These are phyloP conservation scores for Penicillium janthinellum DNA, from an alignment of 2,329 filamentous ascomycete species.

Conservation along the genomic window DNA sequence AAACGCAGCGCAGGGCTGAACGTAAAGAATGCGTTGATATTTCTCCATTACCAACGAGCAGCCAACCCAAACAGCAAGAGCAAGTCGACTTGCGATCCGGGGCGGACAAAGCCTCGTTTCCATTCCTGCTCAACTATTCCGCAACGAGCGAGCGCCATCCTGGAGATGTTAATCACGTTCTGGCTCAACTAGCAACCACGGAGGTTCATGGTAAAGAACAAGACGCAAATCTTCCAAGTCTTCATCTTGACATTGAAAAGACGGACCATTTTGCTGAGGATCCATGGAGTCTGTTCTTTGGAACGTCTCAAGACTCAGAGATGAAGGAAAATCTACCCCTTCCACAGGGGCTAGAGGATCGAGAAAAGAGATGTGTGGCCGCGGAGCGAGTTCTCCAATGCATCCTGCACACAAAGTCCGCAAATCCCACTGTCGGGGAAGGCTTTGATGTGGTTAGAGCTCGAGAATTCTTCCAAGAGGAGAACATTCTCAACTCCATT, in stretches of 20 bases:
- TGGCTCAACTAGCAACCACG: conserved; percentile 12
- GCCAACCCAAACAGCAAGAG: not conserved
- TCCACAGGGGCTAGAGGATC: conserved; percentile 8
- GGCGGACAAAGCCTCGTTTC: conserved; percentile 4
- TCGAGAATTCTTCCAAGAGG: conserved; percentile 8
- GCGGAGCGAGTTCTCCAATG: conserved; percentile 7
- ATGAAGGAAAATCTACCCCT: not conserved
- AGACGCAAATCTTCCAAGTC: conserved; percentile 13
- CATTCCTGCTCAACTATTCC: conserved; percentile 20
- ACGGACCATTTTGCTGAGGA: conserved; percentile 3
- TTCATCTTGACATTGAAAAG: not conserved
- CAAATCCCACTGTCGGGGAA: not conserved
- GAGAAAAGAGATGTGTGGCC: not conserved
- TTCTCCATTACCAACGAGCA: not conserved
- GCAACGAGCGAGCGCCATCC: conserved; percentile 10
- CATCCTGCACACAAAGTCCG: not conserved
- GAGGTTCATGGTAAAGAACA: not conserved
- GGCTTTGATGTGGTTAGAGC: not conserved
- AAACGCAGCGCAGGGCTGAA: not conserved
- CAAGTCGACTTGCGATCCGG: not conserved
- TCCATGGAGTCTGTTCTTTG: conserved; percentile 18
- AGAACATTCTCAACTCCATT: conserved; percentile 9
- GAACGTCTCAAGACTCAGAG: not conserved
- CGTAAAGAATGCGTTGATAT: not conserved
- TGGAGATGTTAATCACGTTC: conserved; percentile 15